Base-by-base conservation (phyloP, 2,329 filamentous ascomycete species). In the Aspergillus sp. region DNA sequence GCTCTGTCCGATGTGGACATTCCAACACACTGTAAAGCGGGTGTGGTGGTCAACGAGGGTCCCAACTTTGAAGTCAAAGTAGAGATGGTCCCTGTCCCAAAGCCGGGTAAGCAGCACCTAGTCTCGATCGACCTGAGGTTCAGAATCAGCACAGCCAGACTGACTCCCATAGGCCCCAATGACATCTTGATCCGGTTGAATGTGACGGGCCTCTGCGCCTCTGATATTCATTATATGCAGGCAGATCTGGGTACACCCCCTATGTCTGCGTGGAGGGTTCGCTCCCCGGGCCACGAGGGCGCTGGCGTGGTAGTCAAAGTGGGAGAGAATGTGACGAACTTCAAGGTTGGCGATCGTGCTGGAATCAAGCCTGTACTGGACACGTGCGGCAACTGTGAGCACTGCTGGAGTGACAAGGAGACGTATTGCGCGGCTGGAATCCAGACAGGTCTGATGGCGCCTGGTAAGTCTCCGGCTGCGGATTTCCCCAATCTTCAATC, bases 111-210 rank as follows among this genome's bases (percentile, higher is more conserved):
- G 59, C 55, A 10, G 24, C 24, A 14, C 35, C 44, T n/a, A 20
- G 24, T 30, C 3, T n/a, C 3, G 14, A 16, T 42, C 4, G 16
- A 43, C 17, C 19, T 19, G 17, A 16, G 24, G 8, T 20, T 7
- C 13, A 13, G 11, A 16, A 26, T 30, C 9, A 8, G 26, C 6
- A 8, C 26, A 30, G 26, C 10, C 3, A 22, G 26, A 4, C n/a
- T 22, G 16, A 9, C 35, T 19, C 4, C 38, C 9, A 13, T 53
- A 79, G 78, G 76, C 11, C 76, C 77, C 7, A 73, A 82, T 46
- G 81, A 85, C 53, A 67, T 84, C 19, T 72, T 85, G 9, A 73
- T 85, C 60, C 78, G 76, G 49, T 71, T 85, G 48, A 84, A 83
- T 52, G 74, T 74, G 22, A 85, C 81, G 1, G 82, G 82, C 0